phyloP scores from a whole-genome alignment of 768 basidiomycete genomes.

The Tricholoma matsutake region DNA sequence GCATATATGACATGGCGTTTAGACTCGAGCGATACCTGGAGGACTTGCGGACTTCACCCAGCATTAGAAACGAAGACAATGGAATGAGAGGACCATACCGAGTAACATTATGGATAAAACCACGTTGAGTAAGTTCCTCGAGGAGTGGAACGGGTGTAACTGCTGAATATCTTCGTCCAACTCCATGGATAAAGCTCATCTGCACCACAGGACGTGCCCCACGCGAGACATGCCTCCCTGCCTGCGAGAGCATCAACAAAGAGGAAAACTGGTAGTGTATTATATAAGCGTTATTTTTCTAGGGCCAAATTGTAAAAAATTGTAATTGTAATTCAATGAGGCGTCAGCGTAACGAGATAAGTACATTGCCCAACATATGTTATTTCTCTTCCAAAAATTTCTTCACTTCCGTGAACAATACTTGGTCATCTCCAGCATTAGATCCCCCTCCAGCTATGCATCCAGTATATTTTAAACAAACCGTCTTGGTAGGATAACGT shows the following conservation, averaged over 20 bases:
- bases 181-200: background rate
- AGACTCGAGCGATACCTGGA: constrained; percentile 34
- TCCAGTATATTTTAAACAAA: background rate
- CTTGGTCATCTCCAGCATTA: constrained; percentile 37
- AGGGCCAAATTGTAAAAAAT: background rate
- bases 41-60: constrained; percentile 36
- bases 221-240: constrained; percentile 7
- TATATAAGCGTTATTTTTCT: background rate
- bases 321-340: too few species aligned
- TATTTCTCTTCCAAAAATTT: constrained; percentile 39
- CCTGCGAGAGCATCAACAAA: constrained; percentile 8
- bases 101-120: constrained; percentile 48
- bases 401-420: constrained; percentile 41
- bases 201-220: background rate
- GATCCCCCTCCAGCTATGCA: constrained; percentile 41
- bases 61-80: constrained; percentile 7
- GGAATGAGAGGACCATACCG: constrained; percentile 24
- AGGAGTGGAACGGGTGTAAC: constrained; percentile 24
- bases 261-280: background rate
- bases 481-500: background rate
- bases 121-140: constrained; percentile 42
- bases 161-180: constrained; percentile 3
- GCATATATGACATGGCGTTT: constrained; percentile 65
- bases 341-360: too few species aligned
- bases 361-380: too few species aligned